A percentile compares a stretch with the other conserved stretches of the same genome.
Evolutionary conservation across 2,329 filamentous ascomycete species (phyloP).

Genomic region (Cladosporium colombiae): DNA sequence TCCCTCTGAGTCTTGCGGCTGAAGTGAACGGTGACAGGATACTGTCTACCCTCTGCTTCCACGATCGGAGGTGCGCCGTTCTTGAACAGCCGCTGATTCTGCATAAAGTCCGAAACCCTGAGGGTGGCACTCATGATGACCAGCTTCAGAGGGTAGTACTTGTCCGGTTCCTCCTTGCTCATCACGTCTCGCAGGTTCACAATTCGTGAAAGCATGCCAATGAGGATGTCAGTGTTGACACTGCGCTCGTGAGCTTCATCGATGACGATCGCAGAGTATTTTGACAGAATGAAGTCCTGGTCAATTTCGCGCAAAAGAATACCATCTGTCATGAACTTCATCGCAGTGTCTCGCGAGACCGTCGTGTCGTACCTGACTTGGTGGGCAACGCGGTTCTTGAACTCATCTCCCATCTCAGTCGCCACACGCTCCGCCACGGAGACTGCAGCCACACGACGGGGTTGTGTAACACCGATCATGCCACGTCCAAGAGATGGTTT

Average conservation of each 20-base stretch:
- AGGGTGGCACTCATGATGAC: conserved; percentile 98
- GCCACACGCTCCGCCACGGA: conserved; percentile 94
- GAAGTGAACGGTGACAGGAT: conserved; percentile 87
- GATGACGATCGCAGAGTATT: conserved; percentile 92
- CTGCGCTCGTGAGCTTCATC: conserved; percentile 97
- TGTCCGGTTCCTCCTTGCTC: conserved; percentile 66
- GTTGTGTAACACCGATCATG: conserved; percentile 93
- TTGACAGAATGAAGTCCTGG: conserved; percentile 81
- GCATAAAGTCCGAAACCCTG: conserved; percentile 83
- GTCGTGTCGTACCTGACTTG: conserved; percentile 92
- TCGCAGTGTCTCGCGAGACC: conserved; percentile 73
- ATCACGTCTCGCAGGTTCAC: conserved; percentile 79
- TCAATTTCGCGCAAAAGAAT: conserved; percentile 88
- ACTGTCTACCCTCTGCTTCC: conserved; percentile 88
- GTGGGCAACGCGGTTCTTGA: conserved; percentile 78
- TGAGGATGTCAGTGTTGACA: conserved; percentile 96
- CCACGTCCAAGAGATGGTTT: conserved; percentile 68
- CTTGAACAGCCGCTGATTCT: conserved; percentile 78
- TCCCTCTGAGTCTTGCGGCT: conserved; percentile 78
- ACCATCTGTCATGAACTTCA: conserved; percentile 99
- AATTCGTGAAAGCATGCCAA: conserved; percentile 93
- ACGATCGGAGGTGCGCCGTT: conserved; percentile 72
- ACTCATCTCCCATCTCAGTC: conserved; percentile 73
- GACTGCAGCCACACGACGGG: conserved; percentile 88
- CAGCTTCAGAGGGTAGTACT: conserved; percentile 77